These are phyloP conservation scores for Puccinellia tenuiflora DNA, from an alignment of 176 grass and related monocot species.

Conservation along the genomic window DNA sequence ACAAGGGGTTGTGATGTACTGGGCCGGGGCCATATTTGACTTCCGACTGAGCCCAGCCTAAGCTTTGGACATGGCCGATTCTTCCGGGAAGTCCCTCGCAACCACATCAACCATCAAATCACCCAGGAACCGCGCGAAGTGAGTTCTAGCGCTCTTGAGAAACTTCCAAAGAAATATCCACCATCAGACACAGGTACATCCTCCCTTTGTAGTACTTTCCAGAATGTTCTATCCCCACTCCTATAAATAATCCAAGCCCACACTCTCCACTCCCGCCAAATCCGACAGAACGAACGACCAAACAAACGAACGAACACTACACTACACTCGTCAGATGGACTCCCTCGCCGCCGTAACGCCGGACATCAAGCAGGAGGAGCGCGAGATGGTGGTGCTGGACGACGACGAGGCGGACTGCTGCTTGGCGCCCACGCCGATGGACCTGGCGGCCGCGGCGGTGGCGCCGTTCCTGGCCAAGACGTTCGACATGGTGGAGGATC, in stretches of 20 bases:
- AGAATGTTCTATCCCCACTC: not conserved
- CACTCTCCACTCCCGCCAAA: constrained; percentile 24
- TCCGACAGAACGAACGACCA: not conserved
- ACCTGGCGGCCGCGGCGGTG: not conserved
- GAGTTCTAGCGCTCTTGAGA: constrained; percentile 18
- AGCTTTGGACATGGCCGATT: not conserved
- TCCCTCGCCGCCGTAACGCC: not conserved
- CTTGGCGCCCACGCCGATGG: not conserved
- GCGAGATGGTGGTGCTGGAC: constrained; percentile 5
- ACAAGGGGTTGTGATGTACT: not conserved
- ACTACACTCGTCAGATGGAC: constrained; percentile 16
- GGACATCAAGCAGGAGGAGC: constrained; percentile 26
- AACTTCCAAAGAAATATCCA: constrained; percentile 23
- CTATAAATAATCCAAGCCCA: not conserved
- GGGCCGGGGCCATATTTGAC: not conserved
- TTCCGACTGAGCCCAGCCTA: not conserved
- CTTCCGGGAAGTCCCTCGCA: not conserved
- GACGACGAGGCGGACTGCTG: not conserved
- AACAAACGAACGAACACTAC: not conserved
- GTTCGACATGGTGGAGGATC: constrained; percentile 48
- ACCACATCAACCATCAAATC: not conserved
- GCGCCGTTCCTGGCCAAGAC: constrained; percentile 45
- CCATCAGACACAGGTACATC: not conserved
- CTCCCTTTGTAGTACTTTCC: constrained; percentile 30
- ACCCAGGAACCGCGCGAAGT: not conserved